Conservation (phyloP, 495 filamentous ascomycete genomes). For the Hyaloscypha hepaticicola region DNA sequence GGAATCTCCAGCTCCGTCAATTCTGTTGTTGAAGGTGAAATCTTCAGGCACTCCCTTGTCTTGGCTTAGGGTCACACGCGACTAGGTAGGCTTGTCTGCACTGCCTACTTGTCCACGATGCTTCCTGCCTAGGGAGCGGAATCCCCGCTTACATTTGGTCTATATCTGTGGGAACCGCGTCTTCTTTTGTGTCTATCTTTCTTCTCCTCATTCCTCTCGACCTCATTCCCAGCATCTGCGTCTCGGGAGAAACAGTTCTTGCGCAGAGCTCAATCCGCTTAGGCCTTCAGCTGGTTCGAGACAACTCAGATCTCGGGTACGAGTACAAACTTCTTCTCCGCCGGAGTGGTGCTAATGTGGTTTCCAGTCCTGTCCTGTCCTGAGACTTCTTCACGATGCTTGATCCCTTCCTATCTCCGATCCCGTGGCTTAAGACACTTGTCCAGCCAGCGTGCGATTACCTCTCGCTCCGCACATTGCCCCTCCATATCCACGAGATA, state of each 20-base stretch:
- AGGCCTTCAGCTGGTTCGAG: neutral
- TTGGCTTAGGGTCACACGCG: neutral
- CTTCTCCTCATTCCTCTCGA: neutral
- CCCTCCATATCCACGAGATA: slow-evolving; percentile 87
- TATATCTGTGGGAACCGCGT: neutral
- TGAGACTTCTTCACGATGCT: slow-evolving; percentile 44
- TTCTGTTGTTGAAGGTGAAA: neutral
- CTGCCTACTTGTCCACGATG: neutral
- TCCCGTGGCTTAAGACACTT: slow-evolving; percentile 47
- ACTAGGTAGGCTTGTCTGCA: neutral
- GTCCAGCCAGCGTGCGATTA: slow-evolving; percentile 55
- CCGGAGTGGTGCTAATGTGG: neutral
- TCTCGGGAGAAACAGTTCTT: neutral
- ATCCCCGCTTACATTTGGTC: neutral
- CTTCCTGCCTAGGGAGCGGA: neutral
- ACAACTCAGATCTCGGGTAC: neutral
- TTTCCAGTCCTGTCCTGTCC: neutral
- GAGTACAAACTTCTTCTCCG: neutral
- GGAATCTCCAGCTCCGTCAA: neutral
- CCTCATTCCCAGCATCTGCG: neutral
- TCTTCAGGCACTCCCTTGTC: neutral
- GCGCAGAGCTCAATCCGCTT: too few relatives aligned
- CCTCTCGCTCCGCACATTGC: slow-evolving; percentile 64
- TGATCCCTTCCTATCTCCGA: slow-evolving; percentile 62
- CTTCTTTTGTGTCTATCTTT: neutral